These are phyloP conservation scores for Avena insularis DNA, from an alignment of 176 grass and related monocot species.

Conservation along the genomic window DNA sequence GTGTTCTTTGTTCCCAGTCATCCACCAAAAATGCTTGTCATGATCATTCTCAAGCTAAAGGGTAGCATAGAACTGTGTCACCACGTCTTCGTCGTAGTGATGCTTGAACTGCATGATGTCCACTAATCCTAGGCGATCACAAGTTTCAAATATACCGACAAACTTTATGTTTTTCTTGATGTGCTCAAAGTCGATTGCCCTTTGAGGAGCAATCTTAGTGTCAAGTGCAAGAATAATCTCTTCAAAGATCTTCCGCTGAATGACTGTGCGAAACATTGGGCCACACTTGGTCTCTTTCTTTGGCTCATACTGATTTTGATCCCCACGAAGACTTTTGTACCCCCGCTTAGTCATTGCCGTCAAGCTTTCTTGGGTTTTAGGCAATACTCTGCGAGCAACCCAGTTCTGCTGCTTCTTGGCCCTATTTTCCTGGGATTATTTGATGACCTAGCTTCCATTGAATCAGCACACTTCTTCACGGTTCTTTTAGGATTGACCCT, in stretches of 20 bases:
- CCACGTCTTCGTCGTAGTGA: not conserved
- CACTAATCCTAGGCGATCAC: not conserved
- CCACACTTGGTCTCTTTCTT: not conserved
- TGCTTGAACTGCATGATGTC: not conserved
- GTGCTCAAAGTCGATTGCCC: not conserved
- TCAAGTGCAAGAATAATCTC: not conserved
- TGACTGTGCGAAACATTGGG: not conserved
- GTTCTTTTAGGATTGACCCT: no score
- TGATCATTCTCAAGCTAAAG: no score
- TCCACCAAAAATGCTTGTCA: no score
- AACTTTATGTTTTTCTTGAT: not conserved
- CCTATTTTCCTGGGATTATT: no score
- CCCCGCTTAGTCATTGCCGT: not conserved
- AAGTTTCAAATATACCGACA: not conserved
- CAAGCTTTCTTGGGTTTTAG: not conserved
- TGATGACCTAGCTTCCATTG: no score
- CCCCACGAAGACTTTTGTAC: not conserved
- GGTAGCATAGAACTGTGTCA: no score
- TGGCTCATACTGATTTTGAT: not conserved
- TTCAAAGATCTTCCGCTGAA: not conserved
- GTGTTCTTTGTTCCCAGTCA: no score
- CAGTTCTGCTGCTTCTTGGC: no score
- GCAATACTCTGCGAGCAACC: no score
- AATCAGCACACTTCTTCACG: no score
- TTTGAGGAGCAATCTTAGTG: not conserved